These are phyloP conservation scores for Macrophomina pseudophaseolina DNA, from an alignment of 2,329 filamentous ascomycete genomes.

Conservation along the genomic window DNA sequence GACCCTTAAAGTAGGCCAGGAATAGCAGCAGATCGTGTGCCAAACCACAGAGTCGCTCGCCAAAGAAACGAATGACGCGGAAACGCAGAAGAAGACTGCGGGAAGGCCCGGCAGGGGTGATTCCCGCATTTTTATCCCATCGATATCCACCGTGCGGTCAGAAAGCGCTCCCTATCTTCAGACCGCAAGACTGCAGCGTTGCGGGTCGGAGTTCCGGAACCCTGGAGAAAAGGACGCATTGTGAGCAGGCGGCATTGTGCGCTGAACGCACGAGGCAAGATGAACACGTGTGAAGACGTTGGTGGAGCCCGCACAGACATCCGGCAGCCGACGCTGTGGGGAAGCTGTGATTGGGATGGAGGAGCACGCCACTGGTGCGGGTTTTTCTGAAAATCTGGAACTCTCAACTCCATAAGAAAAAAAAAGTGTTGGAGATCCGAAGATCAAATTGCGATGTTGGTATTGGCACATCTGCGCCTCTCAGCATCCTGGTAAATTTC, in stretches of 20 bases:
- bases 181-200: constrained; percentile 17
- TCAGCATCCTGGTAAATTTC: background rate
- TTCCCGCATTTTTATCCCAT: background rate
- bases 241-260: constrained; percentile 18
- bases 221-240: constrained; percentile 8
- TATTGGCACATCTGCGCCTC: background rate
- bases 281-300: constrained; percentile 16
- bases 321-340: constrained; percentile 20
- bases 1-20: background rate
- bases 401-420: background rate
- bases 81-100: background rate
- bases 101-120: background rate
- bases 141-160: background rate
- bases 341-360: background rate
- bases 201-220: constrained; percentile 3
- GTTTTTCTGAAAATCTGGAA: background rate
- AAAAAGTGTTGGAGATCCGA: background rate
- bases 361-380: background rate
- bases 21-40: background rate
- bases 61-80: constrained; percentile 3
- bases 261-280: constrained; percentile 15
- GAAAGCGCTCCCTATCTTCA: constrained; percentile 6
- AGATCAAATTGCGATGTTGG: constrained; percentile 5
- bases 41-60: background rate
- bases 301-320: constrained; percentile 25